phyloP scores from a whole-genome alignment of 2,329 filamentous ascomycete genomes.

The Pseudocercospora musae region DNA sequence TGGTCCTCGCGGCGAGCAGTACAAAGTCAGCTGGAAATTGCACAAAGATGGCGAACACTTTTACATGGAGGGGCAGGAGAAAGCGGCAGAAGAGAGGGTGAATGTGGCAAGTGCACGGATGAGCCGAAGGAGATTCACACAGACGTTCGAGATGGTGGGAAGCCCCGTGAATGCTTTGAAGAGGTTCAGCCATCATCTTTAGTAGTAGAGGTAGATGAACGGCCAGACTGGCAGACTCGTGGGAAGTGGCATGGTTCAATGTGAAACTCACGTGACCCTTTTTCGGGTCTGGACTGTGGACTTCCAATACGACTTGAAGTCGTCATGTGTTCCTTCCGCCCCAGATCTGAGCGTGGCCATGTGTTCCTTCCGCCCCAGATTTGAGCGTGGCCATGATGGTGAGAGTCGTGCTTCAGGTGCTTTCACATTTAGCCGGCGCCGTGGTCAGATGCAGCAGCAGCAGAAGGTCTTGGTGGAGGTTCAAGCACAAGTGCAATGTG shows the following conservation, averaged over 20 bases:
- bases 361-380: background rate
- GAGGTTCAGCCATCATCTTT: conserved; percentile 9
- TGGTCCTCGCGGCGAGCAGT: conserved; percentile 52
- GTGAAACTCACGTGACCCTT: background rate
- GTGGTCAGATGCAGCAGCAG: background rate
- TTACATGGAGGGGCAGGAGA: conserved; percentile 49
- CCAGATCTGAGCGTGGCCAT: background rate
- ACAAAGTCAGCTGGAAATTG: conserved; percentile 43
- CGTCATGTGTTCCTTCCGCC: background rate
- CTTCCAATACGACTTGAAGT: background rate
- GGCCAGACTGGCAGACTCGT: background rate
- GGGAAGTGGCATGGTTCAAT: background rate
- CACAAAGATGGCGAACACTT: conserved; percentile 48
- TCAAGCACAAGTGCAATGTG: background rate
- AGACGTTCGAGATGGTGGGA: conserved; percentile 35
- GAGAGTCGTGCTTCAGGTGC: no score
- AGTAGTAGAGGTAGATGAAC: background rate
- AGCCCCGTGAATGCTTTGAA: conserved; percentile 29
- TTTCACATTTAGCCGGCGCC: background rate
- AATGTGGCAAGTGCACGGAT: conserved; percentile 21
- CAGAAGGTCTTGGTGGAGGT: background rate
- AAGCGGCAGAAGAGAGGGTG: conserved; percentile 5
- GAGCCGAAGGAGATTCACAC: conserved; percentile 24
- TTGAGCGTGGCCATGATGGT: no score
- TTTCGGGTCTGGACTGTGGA: no score